Conservation (phyloP, 1,139 yeast species). For the Saccharomyces hybrid region DNA sequence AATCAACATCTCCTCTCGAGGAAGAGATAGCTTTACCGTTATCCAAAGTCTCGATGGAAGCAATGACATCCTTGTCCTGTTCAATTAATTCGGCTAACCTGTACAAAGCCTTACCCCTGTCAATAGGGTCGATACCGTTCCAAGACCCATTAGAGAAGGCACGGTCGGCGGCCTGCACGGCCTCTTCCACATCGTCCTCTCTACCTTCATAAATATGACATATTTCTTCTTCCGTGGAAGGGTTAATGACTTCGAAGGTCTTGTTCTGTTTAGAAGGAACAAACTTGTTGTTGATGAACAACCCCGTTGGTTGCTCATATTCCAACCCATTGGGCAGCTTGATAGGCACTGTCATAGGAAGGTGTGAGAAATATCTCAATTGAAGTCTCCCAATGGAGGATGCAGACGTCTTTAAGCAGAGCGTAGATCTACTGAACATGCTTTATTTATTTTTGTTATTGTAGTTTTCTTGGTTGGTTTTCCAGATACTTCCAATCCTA, state of each 20-base stretch:
- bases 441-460: neutral
- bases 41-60: conserved; percentile 63
- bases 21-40: conserved; percentile 58
- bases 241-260: conserved; percentile 38
- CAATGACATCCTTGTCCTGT: conserved; percentile 44
- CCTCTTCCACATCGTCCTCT: conserved; percentile 38
- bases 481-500: neutral
- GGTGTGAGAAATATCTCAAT: conserved; percentile 22
- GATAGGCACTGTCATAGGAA: conserved; percentile 33
- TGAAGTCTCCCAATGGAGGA: conserved; percentile 13
- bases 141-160: conserved; percentile 36
- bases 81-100: conserved; percentile 54
- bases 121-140: conserved; percentile 35
- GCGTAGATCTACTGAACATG: conserved; percentile 7
- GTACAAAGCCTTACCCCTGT: conserved; percentile 44
- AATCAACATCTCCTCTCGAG: conserved; percentile 46
- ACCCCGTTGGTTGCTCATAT: conserved; percentile 45
- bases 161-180: conserved; percentile 37
- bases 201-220: conserved; percentile 38
- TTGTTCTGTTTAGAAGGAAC: conserved; percentile 35
- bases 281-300: conserved; percentile 39
- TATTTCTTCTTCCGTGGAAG: conserved; percentile 39
- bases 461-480: neutral
- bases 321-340: conserved; percentile 46
- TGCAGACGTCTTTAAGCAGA: conserved; percentile 10